These are phyloP conservation scores for Oryza coarctata DNA, from an alignment of 176 grass and related monocot genomes.

Conservation along the genomic window DNA sequence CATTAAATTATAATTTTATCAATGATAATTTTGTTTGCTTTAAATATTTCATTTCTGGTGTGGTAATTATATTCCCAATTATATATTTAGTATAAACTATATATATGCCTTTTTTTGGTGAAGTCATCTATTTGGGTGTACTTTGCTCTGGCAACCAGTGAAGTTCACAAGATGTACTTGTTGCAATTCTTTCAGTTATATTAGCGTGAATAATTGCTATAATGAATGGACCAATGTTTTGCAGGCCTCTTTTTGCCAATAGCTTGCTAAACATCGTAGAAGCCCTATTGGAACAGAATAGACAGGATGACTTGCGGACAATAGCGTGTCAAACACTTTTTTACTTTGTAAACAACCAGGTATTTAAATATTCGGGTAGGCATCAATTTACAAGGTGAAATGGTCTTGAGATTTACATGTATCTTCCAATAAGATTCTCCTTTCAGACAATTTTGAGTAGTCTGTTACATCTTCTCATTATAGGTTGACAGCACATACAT, in stretches of 20 bases:
- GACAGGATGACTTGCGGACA: conserved; percentile 71
- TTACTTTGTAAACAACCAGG: conserved; percentile 93
- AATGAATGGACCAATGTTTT: conserved; percentile 38
- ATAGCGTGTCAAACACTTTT: conserved; percentile 82
- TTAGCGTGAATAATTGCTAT: not conserved
- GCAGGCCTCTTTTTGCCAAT: conserved; percentile 90
- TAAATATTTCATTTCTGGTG: too few relatives aligned
- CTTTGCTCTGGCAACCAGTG: not conserved
- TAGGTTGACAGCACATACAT: conserved; percentile 87
- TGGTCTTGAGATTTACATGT: not conserved
- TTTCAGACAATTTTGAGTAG: conserved; percentile 23
- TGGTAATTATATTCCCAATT: not conserved
- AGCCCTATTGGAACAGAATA: conserved; percentile 84
- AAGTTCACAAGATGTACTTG: not conserved
- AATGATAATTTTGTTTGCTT: not conserved
- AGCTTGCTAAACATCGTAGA: conserved; percentile 81
- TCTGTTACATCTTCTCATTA: conserved; percentile 17
- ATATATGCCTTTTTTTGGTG: not conserved
- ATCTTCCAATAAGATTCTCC: not conserved
- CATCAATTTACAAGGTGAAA: conserved; percentile 15
- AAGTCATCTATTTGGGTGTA: not conserved
- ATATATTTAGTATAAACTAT: not conserved
- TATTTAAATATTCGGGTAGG: conserved; percentile 43
- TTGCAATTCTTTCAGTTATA: not conserved
- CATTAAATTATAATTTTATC: not conserved